These are phyloP conservation scores for Leccinum uliginosum DNA, from an alignment of 768 basidiomycete species.

Conservation along the genomic window DNA sequence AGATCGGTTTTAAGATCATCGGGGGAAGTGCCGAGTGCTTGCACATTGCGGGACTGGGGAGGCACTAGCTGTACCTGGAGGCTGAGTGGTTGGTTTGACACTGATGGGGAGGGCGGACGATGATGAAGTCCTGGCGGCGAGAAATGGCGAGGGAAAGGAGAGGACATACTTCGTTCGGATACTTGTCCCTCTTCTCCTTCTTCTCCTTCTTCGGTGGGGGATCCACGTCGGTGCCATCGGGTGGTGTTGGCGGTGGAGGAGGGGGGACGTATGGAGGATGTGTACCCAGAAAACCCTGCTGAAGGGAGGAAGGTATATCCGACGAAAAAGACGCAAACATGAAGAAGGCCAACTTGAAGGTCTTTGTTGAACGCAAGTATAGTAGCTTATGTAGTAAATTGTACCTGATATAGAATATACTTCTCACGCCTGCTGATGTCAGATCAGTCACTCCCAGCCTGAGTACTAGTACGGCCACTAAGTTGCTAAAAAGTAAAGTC, in stretches of 20 bases:
- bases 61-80: slow-evolving; percentile 91
- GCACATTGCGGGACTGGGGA: slow-evolving; percentile 40
- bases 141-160: slow-evolving; percentile 5
- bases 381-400: slow-evolving; percentile 14
- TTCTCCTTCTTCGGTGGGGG: slow-evolving; percentile 43
- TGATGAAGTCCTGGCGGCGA: slow-evolving; percentile 70
- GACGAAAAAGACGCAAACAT: slow-evolving; percentile 55
- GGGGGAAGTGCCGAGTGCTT: slow-evolving; percentile 41
- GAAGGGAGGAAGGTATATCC: slow-evolving; percentile 47
- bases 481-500: too few relatives aligned
- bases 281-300: slow-evolving; percentile 30
- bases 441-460: slow-evolving; percentile 5
- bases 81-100: slow-evolving; percentile 82
- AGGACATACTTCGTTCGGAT: slow-evolving; percentile 45
- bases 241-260: slow-evolving; percentile 7
- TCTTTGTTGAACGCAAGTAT: not conserved
- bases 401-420: not conserved
- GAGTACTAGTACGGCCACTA: too few relatives aligned
- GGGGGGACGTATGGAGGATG: slow-evolving; percentile 21
- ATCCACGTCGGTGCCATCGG: slow-evolving; percentile 20
- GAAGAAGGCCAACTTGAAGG: slow-evolving; percentile 6
- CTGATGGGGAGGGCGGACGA: slow-evolving; percentile 89
- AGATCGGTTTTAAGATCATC: slow-evolving; percentile 28
- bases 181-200: slow-evolving; percentile 34
- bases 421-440: slow-evolving; percentile 10